Conservation (phyloP, 208 protist species). For the Angomonas deanei region DNA sequence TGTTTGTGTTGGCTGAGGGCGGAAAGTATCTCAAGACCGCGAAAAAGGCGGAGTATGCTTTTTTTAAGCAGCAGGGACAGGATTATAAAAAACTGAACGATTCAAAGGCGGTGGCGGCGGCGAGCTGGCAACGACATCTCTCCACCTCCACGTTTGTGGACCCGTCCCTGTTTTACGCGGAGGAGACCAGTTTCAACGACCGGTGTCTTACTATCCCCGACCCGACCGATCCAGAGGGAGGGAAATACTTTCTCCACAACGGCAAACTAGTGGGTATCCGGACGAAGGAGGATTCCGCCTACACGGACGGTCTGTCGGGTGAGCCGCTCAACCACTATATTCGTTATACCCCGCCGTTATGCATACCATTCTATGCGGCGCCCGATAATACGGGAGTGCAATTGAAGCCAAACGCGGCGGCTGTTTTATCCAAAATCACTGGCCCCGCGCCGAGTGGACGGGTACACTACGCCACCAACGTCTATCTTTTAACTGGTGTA, state of each 20-base stretch:
- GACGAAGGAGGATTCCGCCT: slow-evolving; percentile 14
- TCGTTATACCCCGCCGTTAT: slow-evolving; percentile 43
- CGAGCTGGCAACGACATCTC: slow-evolving; percentile 19
- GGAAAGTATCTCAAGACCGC: slow-evolving; percentile 11
- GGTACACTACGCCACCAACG: slow-evolving; percentile 48
- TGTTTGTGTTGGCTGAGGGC: slow-evolving; percentile 4
- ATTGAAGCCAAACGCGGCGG: slow-evolving; percentile 30
- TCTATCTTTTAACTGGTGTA: slow-evolving; percentile 49
- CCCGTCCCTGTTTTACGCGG: slow-evolving; percentile 20
- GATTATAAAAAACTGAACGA: slow-evolving; percentile 1
- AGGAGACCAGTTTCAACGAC: slow-evolving; percentile 11
- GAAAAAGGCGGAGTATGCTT: background rate
- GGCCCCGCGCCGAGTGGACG: slow-evolving; percentile 10
- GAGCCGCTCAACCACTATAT: slow-evolving; percentile 47
- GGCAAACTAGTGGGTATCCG: slow-evolving; percentile 27
- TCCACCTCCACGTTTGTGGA: slow-evolving; percentile 47
- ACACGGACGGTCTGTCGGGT: slow-evolving; percentile 25
- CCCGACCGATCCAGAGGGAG: background rate
- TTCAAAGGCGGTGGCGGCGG: background rate
- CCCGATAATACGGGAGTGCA: background rate
- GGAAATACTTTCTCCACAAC: slow-evolving; percentile 21
- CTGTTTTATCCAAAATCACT: slow-evolving; percentile 38
- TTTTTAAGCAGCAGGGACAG: slow-evolving; percentile 1
- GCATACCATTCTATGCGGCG: slow-evolving; percentile 24
- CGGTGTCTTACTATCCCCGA: slow-evolving; percentile 12